Conservation (phyloP, 345 rosid species). For the Tarenaya hassleriana region DNA sequence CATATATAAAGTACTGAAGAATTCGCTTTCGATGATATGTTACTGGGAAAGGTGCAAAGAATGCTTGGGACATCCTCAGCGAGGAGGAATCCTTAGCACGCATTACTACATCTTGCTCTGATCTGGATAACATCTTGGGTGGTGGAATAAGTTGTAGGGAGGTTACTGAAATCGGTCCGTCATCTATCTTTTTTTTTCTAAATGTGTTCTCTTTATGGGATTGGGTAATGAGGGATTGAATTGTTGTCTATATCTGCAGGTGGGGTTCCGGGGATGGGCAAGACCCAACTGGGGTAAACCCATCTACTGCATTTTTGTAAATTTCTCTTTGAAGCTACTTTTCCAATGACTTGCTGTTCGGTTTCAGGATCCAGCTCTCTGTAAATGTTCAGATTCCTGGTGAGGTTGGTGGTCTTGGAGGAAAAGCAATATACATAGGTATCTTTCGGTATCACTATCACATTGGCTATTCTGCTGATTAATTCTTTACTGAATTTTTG, state of each 20-base stretch:
- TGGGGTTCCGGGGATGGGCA: constrained; percentile 90
- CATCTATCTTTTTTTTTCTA: background rate
- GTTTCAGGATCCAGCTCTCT: constrained; percentile 83
- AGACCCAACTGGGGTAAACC: constrained; percentile 87
- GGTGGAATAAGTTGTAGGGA: constrained; percentile 89
- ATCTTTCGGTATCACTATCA: constrained; percentile 10
- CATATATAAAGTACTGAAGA: constrained; percentile 9
- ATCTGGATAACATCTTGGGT: constrained; percentile 71
- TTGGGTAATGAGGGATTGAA: background rate
- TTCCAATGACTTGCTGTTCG: constrained; percentile 14
- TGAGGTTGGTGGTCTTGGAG: constrained; percentile 81
- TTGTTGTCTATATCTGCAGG: constrained; percentile 32
- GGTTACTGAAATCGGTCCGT: constrained; percentile 87
- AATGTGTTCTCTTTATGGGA: background rate
- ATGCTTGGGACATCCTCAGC: constrained; percentile 87
- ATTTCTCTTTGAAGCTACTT: constrained; percentile 8
- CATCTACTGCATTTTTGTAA: constrained; percentile 7
- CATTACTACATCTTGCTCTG: constrained; percentile 75
- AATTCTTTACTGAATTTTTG: constrained; percentile 6
- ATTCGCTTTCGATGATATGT: constrained; percentile 1
- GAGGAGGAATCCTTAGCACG: constrained; percentile 58
- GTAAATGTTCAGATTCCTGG: constrained; percentile 89
- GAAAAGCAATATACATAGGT: constrained; percentile 88
- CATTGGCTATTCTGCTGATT: background rate
- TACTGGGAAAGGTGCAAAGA: constrained; percentile 52